phyloP scores from a whole-genome alignment of 2,329 filamentous ascomycete genomes.

The Triangularia setosa region DNA sequence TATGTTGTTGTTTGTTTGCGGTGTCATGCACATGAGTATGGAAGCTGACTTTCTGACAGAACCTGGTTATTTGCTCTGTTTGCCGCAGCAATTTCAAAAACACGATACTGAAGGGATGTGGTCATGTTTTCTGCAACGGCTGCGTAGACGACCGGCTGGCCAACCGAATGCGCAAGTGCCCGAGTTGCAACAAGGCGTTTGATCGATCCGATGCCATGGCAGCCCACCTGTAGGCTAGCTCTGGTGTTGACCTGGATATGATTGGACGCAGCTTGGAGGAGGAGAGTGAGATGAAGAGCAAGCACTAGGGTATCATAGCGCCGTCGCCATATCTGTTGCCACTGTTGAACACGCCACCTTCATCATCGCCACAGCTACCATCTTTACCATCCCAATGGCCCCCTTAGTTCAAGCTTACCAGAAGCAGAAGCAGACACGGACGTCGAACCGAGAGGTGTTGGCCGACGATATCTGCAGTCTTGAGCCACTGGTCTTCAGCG shows the following conservation, averaged over 20 bases:
- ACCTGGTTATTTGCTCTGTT: conserved; percentile 81
- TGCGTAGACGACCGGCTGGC: conserved; percentile 87
- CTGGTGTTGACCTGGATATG: background rate
- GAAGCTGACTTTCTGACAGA: conserved; percentile 45
- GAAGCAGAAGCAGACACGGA: background rate
- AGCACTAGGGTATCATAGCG: background rate
- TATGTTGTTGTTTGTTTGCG: conserved; percentile 48
- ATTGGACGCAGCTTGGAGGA: background rate
- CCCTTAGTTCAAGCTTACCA: background rate
- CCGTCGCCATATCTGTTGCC: background rate
- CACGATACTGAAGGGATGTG: conserved; percentile 87
- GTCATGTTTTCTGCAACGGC: conserved; percentile 86
- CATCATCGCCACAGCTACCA: background rate
- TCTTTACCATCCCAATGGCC: background rate
- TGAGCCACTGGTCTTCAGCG: background rate
- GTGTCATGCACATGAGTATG: background rate
- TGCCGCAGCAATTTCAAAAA: conserved; percentile 94
- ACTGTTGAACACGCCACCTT: background rate
- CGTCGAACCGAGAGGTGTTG: background rate
- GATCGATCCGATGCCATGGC: conserved; percentile 86
- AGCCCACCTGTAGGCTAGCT: conserved; percentile 45
- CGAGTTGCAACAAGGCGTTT: conserved; percentile 88
- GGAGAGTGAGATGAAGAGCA: background rate
- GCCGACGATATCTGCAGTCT: background rate
- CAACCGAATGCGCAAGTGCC: conserved; percentile 91